Percentiles rank a stretch among this genome's conserved stretches.
Conservation (phyloP, 1,284 basidiomycete species). For the Neolentinus lepideus region DNA sequence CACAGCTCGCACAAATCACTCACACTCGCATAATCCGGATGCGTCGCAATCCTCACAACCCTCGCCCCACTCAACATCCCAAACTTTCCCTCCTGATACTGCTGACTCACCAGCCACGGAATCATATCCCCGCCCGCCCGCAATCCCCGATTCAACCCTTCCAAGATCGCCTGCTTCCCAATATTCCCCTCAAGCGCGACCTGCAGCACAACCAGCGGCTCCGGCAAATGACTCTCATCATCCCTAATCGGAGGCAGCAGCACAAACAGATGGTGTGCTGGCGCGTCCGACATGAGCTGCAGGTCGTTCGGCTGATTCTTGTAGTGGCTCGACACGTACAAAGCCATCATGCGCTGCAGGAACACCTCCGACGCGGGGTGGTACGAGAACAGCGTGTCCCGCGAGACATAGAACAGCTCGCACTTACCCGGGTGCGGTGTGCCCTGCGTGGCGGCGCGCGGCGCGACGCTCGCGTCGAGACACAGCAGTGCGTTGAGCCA, state of each 20-base stretch:
- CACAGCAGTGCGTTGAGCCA: conserved; percentile 94
- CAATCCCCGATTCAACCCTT: conserved; percentile 74
- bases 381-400: conserved; percentile 96
- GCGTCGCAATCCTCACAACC: conserved; percentile 93
- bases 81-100: conserved; percentile 97
- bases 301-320: conserved; percentile 99
- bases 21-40: conserved; percentile 89
- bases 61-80: conserved; percentile 88
- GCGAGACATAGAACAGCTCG: conserved; percentile 92
- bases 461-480: conserved; percentile 81
- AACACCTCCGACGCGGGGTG: conserved; percentile 97
- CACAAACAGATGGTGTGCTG: conserved; percentile 95
- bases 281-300: conserved; percentile 94
- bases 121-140: conserved; percentile 95
- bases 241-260: conserved; percentile 88
- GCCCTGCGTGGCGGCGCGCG: conserved; percentile 61
- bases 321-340: conserved; percentile 97
- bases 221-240: conserved; percentile 80
- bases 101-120: conserved; percentile 93
- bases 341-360: conserved; percentile 96
- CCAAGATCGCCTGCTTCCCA: conserved; percentile 80
- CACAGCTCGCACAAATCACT: conserved; percentile 20
- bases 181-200: conserved; percentile 96
- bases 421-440: conserved; percentile 93
- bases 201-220: conserved; percentile 92